Base-by-base conservation (phyloP, 495 filamentous ascomycete genomes). In the Trichoderma reesei region DNA sequence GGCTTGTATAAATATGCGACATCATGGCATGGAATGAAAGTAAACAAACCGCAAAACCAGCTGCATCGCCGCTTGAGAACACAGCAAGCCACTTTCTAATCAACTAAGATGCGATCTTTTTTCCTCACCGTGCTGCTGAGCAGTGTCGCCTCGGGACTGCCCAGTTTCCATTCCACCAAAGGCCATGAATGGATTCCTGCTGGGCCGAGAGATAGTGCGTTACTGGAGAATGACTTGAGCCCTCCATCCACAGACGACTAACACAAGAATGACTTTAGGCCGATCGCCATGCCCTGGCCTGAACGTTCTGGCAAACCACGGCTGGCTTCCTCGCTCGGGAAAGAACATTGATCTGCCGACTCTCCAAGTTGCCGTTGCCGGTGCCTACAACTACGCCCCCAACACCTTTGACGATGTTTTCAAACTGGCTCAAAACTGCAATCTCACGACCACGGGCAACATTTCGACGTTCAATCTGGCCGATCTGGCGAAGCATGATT, bases 241-340 rank as follows among this genome's bases (percentile, higher is more conserved):
- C 14, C 59, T 54, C 14, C 11, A 20, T 54, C 26, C 42, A 5
- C 3, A 61, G 0, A 26, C 2, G 59, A 62, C 31, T 56, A 16
- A 56, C 11, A 20, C 9, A 16, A 48, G 11, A 26, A 26, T 26
- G 26, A 37, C 46, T 26, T 9, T 54, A 67, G 51, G 51, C 26
- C 51, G 51, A 56, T 56, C 51, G 67, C 64, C 76, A 60, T 72
- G 79, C 51, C 78, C 78, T 2, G 75, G 74, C 60, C 65, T 80
- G 13, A 80, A 81, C 64, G 73, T 75, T 26, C 67, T 78, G 36
- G 77, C 78, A 4, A 80, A 80, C 69, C 78, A 80, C 65, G 71
- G 69, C 41, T 80, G 74, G 54, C 71, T 81, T 34, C 78, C 78
- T 3, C 78, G 72, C 59, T 72, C 77, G 63, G 79, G 80, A 41